Conservation (phyloP, 306 rosid species). For the Argentina anserina region DNA sequence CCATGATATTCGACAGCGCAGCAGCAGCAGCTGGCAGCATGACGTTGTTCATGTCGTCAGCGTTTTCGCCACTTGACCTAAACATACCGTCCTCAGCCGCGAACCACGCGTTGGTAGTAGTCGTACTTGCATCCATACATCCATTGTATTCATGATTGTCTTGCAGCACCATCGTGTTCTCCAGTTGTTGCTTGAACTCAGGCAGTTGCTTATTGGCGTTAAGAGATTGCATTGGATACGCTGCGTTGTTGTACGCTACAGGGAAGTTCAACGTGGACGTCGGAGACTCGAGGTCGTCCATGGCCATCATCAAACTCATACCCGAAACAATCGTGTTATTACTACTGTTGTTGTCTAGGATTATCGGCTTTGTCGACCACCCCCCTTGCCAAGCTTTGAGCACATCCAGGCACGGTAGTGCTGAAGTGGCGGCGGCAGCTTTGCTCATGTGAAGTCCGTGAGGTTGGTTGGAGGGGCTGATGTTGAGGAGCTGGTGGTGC, state of each 20-base stretch:
- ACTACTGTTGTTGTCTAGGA: constrained; percentile 1
- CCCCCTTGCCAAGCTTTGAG: constrained; percentile 61
- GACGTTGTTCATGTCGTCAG: background rate
- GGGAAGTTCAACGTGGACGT: constrained; percentile 73
- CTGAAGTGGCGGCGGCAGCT: constrained; percentile 20
- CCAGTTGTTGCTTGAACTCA: constrained; percentile 1
- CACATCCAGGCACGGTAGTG: constrained; percentile 41
- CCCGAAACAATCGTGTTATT: constrained; percentile 21
- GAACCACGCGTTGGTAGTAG: constrained; percentile 16
- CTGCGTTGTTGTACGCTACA: constrained; percentile 36
- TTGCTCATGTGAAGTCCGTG: constrained; percentile 19
- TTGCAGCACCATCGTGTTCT: constrained; percentile 11
- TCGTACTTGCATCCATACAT: constrained; percentile 3
- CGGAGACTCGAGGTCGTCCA: constrained; percentile 80
- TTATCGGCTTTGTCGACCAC: constrained; percentile 27
- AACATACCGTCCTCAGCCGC: constrained; percentile 20
- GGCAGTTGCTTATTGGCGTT: background rate
- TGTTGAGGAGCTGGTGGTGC: constrained; percentile 17
- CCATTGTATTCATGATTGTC: constrained; percentile 13
- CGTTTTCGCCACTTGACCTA: constrained; percentile 4
- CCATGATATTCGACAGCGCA: constrained; percentile 27
- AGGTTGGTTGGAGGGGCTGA: constrained; percentile 21
- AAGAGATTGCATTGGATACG: background rate
- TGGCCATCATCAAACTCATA: constrained; percentile 10
- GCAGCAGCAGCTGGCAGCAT: background rate